Evolutionary conservation across 2,329 filamentous ascomycete genomes (phyloP), one percentile per base, ranked within the genome.

Genomic region (Aspergillus sp.): DNA sequence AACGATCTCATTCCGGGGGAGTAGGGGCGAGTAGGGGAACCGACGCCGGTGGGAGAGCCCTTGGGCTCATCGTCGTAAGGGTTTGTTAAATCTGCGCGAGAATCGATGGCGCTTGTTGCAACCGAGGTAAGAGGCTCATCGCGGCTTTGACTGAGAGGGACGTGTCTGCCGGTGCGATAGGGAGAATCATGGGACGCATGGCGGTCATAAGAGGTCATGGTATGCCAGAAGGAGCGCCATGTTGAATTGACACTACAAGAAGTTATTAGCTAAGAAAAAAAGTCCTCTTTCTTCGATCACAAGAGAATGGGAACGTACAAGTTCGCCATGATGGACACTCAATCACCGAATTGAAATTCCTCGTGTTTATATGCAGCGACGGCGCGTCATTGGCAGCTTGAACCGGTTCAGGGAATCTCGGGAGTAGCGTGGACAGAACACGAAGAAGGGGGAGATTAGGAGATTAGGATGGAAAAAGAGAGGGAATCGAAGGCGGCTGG

Each of bases 181-280:
- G 93, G 90, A 50, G 91, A 95, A 73, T 98, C 88, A 76, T 86
- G 88, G 53, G 84, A 85, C 55, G 93, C 95, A 75, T 98, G 83
- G 53, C 93, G 95, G 74, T 83, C 79, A 62, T 84, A 79, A 55
- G 82, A 85, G 66, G 82, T 86, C 79, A 86, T 93, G 59, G 86
- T 83, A 78, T 97, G 93, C 93, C 93, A 98, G 74, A 98, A 91
- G 53, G 86, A 87, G 72, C 86, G 86, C 72, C 93, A 86, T 71
- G 85, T 82, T 60, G 79, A 79, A 60, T 82, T 79, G 64, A 91
- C 70, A 62, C 85, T 85, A 57, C 45, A 53, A 22, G 13, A 33
- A 45, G 22, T 35, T 19, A 35, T 12, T 13, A 35, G 12, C 17
- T 19, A 19, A 19, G 17, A 19, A 19, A 33, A 50, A 30, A 41